These are phyloP conservation scores for Talinum fruticosum DNA, from an alignment of 148 eudicot species.

Conservation along the genomic window DNA sequence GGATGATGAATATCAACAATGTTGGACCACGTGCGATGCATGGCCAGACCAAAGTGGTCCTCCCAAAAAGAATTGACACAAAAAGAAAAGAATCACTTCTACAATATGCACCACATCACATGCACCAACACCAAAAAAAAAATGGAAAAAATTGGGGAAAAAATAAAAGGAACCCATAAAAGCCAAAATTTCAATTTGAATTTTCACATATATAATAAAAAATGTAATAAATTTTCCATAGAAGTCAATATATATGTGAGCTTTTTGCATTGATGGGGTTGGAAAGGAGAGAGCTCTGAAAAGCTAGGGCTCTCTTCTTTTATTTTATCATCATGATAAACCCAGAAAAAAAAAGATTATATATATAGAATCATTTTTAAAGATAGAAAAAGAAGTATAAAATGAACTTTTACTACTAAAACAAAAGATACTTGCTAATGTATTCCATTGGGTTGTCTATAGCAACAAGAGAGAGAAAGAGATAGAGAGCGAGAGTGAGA, in stretches of 20 bases:
- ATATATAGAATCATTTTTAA: neutral
- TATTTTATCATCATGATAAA: constrained; percentile 2
- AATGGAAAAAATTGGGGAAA: neutral
- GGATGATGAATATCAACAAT: neutral
- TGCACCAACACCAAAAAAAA: constrained; percentile 3
- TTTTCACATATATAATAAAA: constrained; percentile 6
- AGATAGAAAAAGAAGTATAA: neutral
- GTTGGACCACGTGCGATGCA: constrained; percentile 45
- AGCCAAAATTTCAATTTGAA: constrained; percentile 17
- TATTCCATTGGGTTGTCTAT: constrained; percentile 17
- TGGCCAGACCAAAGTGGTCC: constrained; percentile 36
- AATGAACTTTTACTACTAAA: constrained; percentile 11
- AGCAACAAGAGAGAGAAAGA: neutral
- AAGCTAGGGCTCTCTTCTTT: neutral
- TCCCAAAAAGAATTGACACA: constrained; percentile 24
- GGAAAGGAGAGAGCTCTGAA: neutral
- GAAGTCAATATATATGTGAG: constrained; percentile 22
- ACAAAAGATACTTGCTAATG: constrained; percentile 22
- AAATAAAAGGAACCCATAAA: neutral
- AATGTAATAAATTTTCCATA: constrained; percentile 2
- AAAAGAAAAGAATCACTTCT: constrained; percentile 32
- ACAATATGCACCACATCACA: constrained; percentile 33
- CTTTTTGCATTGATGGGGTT: constrained; percentile 15
- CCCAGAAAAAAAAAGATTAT: neutral
- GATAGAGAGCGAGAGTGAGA: neutral